Evolutionary conservation across 2,329 filamentous ascomycete genomes (phyloP), one percentile per base, ranked within the genome.

Genomic region (Dactylellina drechsleri): DNA sequence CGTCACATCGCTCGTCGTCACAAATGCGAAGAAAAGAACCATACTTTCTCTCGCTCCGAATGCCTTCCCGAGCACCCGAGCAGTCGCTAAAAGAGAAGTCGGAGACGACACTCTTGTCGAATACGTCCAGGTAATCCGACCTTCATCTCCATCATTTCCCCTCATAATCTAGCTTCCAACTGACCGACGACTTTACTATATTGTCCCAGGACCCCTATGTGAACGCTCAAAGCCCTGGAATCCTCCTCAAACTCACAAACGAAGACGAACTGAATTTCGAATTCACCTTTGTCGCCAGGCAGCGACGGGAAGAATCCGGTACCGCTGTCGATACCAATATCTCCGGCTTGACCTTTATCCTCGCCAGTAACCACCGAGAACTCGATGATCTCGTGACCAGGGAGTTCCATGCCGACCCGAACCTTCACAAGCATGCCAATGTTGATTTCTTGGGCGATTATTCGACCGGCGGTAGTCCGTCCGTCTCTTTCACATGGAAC

Each of bases 341-440:
- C 79, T 93, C 90, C 74, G 93, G 94, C 60, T 86, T 99, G 76
- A 99, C 95, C 7, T 98, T 93, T 81, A 91, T 96, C 76, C 94
- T 94, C 82, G 94, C 92, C 49, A 92, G 93, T 0, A 96, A 89
- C 61, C 84, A 88, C 36, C 91, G 88, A 82, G 95, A 99, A 80
- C 88, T 99, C 64, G 95, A 98, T 80, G 97, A 95, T 78, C 84
- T 99, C 54, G 90, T 98, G 56, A 98, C 94, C 15, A 87, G 93
- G 79, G 95, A 99, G 82, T 98, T 99, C 80, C 93, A 98, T 79
- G 93, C 94, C 78, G 93, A 99, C 80, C 95, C 95, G 0, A 99
- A 99, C 80, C 85, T 99, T 66, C 95, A 99, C 84, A 98, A 96
- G 81, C 98, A 97, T 81, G 87, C 93, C 65, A 98, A 98, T 81